These are phyloP conservation scores for Trypanosoma avium DNA, from an alignment of 208 protist genomes.

Conservation along the genomic window DNA sequence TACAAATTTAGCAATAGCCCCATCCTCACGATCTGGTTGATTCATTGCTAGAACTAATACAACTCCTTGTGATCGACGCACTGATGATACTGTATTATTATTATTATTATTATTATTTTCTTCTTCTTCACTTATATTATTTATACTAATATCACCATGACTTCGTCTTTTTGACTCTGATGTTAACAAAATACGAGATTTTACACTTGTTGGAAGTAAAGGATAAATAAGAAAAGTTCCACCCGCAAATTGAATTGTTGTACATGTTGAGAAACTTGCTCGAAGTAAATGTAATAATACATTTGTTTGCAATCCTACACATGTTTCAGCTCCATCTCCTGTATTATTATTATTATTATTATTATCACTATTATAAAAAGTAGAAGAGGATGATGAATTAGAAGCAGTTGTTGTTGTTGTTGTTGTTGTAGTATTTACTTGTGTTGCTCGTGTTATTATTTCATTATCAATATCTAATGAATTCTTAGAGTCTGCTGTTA, in stretches of 20 bases:
- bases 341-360: not conserved
- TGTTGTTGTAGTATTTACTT: not conserved
- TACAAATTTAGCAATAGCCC: constrained; percentile 66
- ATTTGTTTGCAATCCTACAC: constrained; percentile 64
- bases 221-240: constrained; percentile 74
- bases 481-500: constrained; percentile 10
- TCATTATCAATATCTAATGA: not conserved
- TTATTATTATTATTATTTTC: not conserved
- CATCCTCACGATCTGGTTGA: constrained; percentile 58
- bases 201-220: constrained; percentile 17
- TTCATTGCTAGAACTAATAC: constrained; percentile 76
- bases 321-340: constrained; percentile 24
- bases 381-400: no score
- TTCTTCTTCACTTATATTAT: constrained; percentile 9
- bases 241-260: constrained; percentile 71
- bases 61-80: not conserved
- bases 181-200: not conserved
- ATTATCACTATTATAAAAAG: no score
- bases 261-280: constrained; percentile 49
- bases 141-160: not conserved
- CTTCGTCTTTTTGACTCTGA: not conserved
- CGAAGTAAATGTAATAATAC: constrained; percentile 69
- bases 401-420: not conserved
- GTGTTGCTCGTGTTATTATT: not conserved
- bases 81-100: not conserved